Evolutionary conservation across 1,284 basidiomycete genomes (phyloP), one percentile per base, ranked within the genome.

Genomic region (Mycena sp.): DNA sequence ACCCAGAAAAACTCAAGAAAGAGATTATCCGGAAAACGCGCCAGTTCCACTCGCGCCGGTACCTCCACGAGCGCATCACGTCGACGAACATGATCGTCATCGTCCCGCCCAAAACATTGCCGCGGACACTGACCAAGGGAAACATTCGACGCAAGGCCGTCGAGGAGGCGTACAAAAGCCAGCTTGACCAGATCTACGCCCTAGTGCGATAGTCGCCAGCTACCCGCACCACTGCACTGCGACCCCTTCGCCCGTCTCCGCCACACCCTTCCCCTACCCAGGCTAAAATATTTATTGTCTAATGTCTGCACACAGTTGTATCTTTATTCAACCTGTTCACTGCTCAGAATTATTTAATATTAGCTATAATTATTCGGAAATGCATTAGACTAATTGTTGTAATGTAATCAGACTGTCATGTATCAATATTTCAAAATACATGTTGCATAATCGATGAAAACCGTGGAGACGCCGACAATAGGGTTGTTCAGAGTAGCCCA

Each of bases 61-160:
- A 91, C 73, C 78, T 89, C 51, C 88, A 90, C 73, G 88, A 90
- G 72, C 86, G 86, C 37, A 87, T 90, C 73, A 80, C 81, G 2
- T 81, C 80, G 14, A 69, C 82, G 16, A 79, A 84, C 44, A 79
- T 85, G 76, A 82, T 90, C 69, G 70, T 90, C 61, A 75, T 90
- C 40, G 87, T 89, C 5, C 78, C 83, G 21, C 75, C 77, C 32
- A 79, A 81, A 58, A 81, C 86, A 1, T 79, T 90, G 48, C 88
- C 88, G 35, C 80, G 88, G 59, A 91, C 88, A 0, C 83, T 81
- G 23, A 88, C 88, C 21, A 91, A 91, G 73, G 89, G 88, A 35
- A 90, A 91, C 69, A 86, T 90, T 67, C 81, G 89, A 48, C 83
- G 88, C 61, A 80, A 79, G 62, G 87, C 86, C 21, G 87, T 89